phyloP scores from a whole-genome alignment of 163 green algal genomes.

The Scenedesmus sp. region DNA sequence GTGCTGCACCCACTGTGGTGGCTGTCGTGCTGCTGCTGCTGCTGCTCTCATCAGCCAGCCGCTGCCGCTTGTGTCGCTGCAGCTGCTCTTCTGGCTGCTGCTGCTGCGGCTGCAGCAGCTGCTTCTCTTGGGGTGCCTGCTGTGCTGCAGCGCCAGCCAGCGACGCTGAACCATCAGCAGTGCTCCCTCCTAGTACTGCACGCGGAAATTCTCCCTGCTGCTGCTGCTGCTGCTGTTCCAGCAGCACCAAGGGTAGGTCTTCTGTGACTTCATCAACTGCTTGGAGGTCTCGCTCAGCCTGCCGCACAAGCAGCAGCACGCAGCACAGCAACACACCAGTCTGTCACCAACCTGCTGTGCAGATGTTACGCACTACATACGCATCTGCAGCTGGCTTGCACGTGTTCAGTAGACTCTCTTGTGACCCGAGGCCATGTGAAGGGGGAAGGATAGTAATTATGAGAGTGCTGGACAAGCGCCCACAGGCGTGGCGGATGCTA shows the following conservation, averaged over 20 bases:
- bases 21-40: background rate
- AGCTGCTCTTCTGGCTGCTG: background rate
- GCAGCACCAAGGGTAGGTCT: background rate
- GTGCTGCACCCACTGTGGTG: background rate
- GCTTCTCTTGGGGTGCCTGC: too few species aligned
- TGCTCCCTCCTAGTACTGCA: background rate
- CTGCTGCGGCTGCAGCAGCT: conserved; percentile 25
- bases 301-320: background rate
- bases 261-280: background rate
- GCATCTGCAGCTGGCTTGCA: too few species aligned
- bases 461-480: too few species aligned
- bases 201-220: background rate
- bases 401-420: too few species aligned
- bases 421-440: too few species aligned
- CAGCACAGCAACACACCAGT: background rate
- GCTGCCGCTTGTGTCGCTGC: background rate
- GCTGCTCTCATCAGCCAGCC: background rate
- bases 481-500: too few species aligned
- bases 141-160: background rate
- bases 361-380: too few species aligned
- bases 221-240: conserved; percentile 46
- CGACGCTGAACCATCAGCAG: background rate
- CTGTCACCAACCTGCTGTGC: too few species aligned
- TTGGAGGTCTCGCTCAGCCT: background rate
- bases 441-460: too few species aligned